Evolutionary conservation across 371 early-diverging fungal species (phyloP), one percentile per base, ranked within the genome.

Genomic region (Haplosporangium sp.): DNA sequence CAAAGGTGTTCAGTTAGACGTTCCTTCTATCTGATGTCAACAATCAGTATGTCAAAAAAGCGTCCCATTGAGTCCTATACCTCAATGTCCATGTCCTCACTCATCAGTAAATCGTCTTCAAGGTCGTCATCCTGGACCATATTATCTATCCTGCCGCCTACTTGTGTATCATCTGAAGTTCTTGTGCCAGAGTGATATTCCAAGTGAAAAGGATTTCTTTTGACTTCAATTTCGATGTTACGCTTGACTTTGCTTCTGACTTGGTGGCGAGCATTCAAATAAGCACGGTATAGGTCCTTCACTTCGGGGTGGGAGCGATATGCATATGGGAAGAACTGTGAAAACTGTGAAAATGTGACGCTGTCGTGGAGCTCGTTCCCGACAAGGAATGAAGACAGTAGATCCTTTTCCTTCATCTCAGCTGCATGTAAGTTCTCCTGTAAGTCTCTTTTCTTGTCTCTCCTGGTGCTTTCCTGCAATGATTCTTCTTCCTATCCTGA

Each of bases 311-410:
- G 62, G 0, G 69, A 50, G 18, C 54, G 64, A 54, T 69, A 62
- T 6, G 55, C n/a, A 4, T 23, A 1, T 9, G 80, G 80, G 20
- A 79, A 79, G 62, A 62, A 56, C n/a, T 37, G 18, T 37, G 54
- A 38, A 48, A 79, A 79, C 48, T 79, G 73, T 18, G 64, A 50
- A 9, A 73, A 52, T 11, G 80, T 65, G n/a, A 79, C 62, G 21
- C 65, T 68, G 55, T 79, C 80, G 54, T 73, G 80, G 1, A 79
- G 62, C n/a, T 73, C 80, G 42, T 73, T 79, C 46, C 73, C 80
- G 16, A 79, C 69, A 2, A 79, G 73, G 55, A 79, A 79, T 51
- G 62, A 66, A 8, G 69, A 1, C 11, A 79, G 51, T 7, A 79
- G 66, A 62, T 79, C 80, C 18, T 73, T 72, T 52, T 79, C 80